Evolutionary conservation across 2,329 filamentous ascomycete genomes (phyloP), one percentile per base, ranked within the genome.

Genomic region (Pseudocercospora fijiensis): DNA sequence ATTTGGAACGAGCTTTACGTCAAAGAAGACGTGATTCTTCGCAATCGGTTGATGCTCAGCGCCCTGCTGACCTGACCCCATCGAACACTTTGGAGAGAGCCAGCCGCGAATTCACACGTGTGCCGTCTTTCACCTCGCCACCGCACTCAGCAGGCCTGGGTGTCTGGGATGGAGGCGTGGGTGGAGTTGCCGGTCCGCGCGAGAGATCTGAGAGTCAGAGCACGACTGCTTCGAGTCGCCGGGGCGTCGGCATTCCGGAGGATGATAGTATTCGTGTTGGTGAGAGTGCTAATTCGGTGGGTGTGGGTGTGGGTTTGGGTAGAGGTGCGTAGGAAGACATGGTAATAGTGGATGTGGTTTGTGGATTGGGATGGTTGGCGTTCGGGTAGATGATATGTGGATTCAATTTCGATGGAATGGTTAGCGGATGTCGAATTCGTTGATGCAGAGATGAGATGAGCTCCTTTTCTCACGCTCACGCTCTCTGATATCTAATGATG

Each of bases 1-100:
- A 80, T 58, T 67, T 83, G 57, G 81, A 83, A 67, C 75, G 77
- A 27, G 74, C 76, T 63, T 74, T 82, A 62, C 75, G 70, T 64
- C 65, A 62, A 66, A 74, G 74, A 8, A 64, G 75, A 49, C 68
- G 73, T 4, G 70, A 73, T 57, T 72, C 68, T 61, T 73, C 72
- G 56, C 69, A 72, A 72, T 70, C 77, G 66, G 28, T 56, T 18
- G 56, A 76, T 27, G 61, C 62, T 9, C 52, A 62, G 33, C 65
- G 67, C n/a, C 53, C 53, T 20, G 30, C 30, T 0, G 53, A 56
- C 20, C 3, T 56, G 27, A 56, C 18, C n/a, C 47, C 22, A 11
- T 57, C n/a, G 1, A 27, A 22, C 4, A 24, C 28, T 20, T 41
- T 28, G 11, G 53, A 56, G 22, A 33, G 53, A 41, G n/a, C 28